Base-by-base conservation (phyloP, 192 early-diverging fungal species). In the Coemansia sp. region DNA sequence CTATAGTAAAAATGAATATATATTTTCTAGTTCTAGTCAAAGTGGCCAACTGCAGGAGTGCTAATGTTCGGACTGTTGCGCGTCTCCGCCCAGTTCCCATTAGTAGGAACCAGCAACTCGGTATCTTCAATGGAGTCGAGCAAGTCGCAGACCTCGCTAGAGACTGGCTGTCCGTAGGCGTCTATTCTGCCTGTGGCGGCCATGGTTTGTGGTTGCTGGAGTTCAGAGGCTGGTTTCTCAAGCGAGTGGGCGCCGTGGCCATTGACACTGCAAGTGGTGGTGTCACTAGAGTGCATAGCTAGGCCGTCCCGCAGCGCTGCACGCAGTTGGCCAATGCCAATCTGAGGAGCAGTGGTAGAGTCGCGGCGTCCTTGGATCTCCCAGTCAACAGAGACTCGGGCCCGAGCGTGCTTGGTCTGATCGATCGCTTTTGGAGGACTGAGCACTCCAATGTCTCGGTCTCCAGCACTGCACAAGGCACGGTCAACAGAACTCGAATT, bases 331-430 rank as follows among this genome's bases (percentile, higher is more conserved):
- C 77, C 80, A 23, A 82, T 62, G 44, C 71, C 71, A 47, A 82
- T 66, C 16, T 74, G 64, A 11, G 75, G 72, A n/a, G 66, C 68
- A 9, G 67, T 60, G 4, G 67, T 67, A 28, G 80, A 69, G 46
- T 82, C 75, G 61, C 63, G 80, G 33, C 62, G 70, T 9, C 60
- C 39, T 26, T 82, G 75, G 8, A 62, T 55, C 38, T 82, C 80
- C 80, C 80, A 82, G 57, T 82, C 80, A 2, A 77, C 68, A 14
- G 80, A 82, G 19, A 82, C 75, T 6, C 80, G 71, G n/a, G 80
- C 80, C 14, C 80, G 72, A 28, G 74, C 76, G 46, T 67, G 75
- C 21, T 67, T 77, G 32, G 72, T 66, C 59, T 77, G 80, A 8
- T 72, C 69, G 5, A 63, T 62, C 3, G 75, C 66, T 14, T 62